Percentiles rank a stretch among this genome's conserved stretches.
Evolutionary conservation across 306 rosid species (phyloP).

Genomic region (Fragaria nilgerrensis): DNA sequence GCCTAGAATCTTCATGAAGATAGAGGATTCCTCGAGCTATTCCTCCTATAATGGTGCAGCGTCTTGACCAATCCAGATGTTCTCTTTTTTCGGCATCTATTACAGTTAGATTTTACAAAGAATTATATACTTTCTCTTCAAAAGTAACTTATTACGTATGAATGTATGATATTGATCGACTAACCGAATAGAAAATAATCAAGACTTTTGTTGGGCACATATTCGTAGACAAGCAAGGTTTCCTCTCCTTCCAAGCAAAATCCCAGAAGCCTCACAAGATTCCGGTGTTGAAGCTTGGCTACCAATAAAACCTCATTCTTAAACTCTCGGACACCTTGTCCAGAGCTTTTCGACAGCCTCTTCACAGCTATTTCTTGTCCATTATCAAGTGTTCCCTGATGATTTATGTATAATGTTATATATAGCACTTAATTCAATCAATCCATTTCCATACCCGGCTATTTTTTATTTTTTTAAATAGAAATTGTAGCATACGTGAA

Average conservation of each 20-base stretch:
- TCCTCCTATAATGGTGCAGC: conserved; percentile 35
- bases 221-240: conserved; percentile 57
- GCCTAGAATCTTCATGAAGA: conserved; percentile 44
- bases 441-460: no score
- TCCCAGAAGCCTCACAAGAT: conserved; percentile 60
- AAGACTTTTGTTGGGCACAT: conserved; percentile 61
- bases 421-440: no score
- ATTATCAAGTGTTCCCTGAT: conserved; percentile 1
- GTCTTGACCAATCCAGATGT: conserved; percentile 38
- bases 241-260: conserved; percentile 56
- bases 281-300: conserved; percentile 58
- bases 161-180: neutral
- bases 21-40: conserved; percentile 34
- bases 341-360: conserved; percentile 51
- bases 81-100: conserved; percentile 21
- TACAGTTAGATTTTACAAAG: no score
- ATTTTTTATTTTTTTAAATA: no score
- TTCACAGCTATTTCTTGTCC: conserved; percentile 61
- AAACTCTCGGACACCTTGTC: conserved; percentile 66
- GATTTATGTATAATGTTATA: no score
- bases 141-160: no score
- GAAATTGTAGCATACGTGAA: no score
- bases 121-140: neutral
- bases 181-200: conserved; percentile 49
- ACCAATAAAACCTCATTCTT: conserved; percentile 44